phyloP scores from a whole-genome alignment of 2,329 filamentous ascomycete species.

The Fusarium torulosum region DNA sequence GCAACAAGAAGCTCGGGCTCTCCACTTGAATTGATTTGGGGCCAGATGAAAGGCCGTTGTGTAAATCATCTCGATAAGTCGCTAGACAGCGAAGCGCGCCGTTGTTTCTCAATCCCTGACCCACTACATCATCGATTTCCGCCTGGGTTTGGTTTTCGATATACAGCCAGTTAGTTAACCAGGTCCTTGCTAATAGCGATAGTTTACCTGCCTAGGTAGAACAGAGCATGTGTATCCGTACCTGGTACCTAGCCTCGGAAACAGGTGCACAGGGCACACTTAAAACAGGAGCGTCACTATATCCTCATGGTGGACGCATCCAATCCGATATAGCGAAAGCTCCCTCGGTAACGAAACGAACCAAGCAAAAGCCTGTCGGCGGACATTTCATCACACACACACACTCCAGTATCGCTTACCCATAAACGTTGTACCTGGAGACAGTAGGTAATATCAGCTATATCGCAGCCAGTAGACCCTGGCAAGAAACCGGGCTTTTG shows the following conservation, averaged over 20 bases:
- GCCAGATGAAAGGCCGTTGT: slow-evolving; percentile 19
- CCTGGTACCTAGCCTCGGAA: background rate
- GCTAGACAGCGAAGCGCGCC: slow-evolving; percentile 33
- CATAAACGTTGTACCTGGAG: background rate
- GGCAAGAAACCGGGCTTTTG: slow-evolving; percentile 7
- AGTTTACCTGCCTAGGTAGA: slow-evolving; percentile 1
- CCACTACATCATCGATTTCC: slow-evolving; percentile 46
- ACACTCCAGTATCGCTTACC: slow-evolving; percentile 2
- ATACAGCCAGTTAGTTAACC: slow-evolving; percentile 11
- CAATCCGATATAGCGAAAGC: slow-evolving; percentile 15
- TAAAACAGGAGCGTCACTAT: slow-evolving; percentile 21
- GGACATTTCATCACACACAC: slow-evolving; percentile 8
- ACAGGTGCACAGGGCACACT: slow-evolving; percentile 4
- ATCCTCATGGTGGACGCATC: slow-evolving; percentile 11
- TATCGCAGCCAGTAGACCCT: background rate
- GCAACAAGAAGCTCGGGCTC: slow-evolving; percentile 26
- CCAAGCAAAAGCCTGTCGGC: slow-evolving; percentile 18
- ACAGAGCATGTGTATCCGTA: slow-evolving; percentile 5
- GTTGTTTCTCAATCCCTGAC: slow-evolving; percentile 44
- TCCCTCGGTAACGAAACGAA: slow-evolving; percentile 7
- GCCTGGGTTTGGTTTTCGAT: slow-evolving; percentile 6
- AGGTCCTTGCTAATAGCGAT: slow-evolving; percentile 17
- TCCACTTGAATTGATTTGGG: slow-evolving; percentile 35
- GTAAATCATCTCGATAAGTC: slow-evolving; percentile 31
- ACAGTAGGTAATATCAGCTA: background rate